Conservation (phyloP, 2,329 filamentous ascomycete species). For the Ophiostoma sp. region DNA sequence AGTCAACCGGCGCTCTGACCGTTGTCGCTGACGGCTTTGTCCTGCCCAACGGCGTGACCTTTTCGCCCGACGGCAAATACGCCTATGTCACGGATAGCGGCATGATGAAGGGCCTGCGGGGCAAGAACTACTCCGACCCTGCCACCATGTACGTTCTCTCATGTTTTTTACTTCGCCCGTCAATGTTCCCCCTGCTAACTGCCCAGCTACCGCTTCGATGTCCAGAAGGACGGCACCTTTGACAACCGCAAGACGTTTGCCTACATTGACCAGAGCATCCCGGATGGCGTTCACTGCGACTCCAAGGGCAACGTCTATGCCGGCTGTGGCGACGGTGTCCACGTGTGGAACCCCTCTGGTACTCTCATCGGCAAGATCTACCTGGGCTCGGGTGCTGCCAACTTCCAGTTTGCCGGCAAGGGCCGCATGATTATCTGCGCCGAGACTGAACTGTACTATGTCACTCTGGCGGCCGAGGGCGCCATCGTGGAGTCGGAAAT, state of each 20-base stretch:
- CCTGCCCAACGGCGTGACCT: slow-evolving; percentile 53
- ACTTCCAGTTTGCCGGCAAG: slow-evolving; percentile 46
- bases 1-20: slow-evolving; percentile 45
- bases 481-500: slow-evolving; percentile 24
- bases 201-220: slow-evolving; percentile 43
- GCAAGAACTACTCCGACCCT: slow-evolving; percentile 39
- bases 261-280: slow-evolving; percentile 48
- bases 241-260: slow-evolving; percentile 52
- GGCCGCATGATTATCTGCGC: slow-evolving; percentile 41
- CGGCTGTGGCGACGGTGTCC: slow-evolving; percentile 47
- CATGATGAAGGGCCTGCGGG: slow-evolving; percentile 40
- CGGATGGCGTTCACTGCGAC: slow-evolving; percentile 57
- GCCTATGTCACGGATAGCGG: slow-evolving; percentile 54
- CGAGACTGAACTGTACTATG: slow-evolving; percentile 40
- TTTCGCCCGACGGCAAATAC: slow-evolving; percentile 48
- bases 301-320: slow-evolving; percentile 51
- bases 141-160: slow-evolving; percentile 42
- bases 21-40: slow-evolving; percentile 55
- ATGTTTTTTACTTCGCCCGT: slow-evolving; percentile 13
- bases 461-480: slow-evolving; percentile 32
- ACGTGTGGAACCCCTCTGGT: slow-evolving; percentile 46
- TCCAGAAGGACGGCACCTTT: slow-evolving; percentile 43
- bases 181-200: not conserved
- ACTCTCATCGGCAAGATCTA: slow-evolving; percentile 54
- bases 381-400: slow-evolving; percentile 42